Conservation (phyloP, 1,284 basidiomycete species). For the Mycena sp. region DNA sequence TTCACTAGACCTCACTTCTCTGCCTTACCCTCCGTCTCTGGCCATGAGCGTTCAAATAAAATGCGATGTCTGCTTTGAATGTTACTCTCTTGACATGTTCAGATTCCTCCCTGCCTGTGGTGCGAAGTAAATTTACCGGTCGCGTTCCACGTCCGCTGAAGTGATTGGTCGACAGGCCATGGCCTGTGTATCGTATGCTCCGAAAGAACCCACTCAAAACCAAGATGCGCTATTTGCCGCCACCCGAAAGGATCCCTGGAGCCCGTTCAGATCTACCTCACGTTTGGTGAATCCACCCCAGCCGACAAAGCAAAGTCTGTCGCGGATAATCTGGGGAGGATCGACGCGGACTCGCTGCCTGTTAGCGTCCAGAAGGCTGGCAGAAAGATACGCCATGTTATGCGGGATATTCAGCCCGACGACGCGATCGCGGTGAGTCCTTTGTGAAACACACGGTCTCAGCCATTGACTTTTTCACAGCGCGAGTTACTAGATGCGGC, state of each 20-base stretch:
- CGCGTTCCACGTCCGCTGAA: too few species aligned
- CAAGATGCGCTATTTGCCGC: constrained; percentile 25
- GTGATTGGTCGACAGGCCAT: constrained; percentile 15
- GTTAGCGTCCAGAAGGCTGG: constrained; percentile 28
- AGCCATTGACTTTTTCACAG: not conserved
- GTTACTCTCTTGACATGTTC: too few species aligned
- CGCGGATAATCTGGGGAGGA: constrained; percentile 13
- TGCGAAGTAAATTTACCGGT: too few species aligned
- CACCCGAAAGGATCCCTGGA: constrained; percentile 19
- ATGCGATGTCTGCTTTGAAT: too few species aligned
- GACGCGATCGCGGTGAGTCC: constrained; percentile 21
- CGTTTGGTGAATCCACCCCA: constrained; percentile 13
- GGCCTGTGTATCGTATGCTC: constrained; percentile 27
- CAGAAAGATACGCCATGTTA: constrained; percentile 20
- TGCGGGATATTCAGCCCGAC: constrained; percentile 5
- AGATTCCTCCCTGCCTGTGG: too few species aligned
- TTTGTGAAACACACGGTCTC: not conserved
- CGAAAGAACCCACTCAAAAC: constrained; percentile 7
- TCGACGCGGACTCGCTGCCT: constrained; percentile 16
- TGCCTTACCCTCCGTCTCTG: too few species aligned
- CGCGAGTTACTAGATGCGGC: constrained; percentile 25
- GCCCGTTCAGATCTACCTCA: constrained; percentile 22
- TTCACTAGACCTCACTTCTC: too few species aligned
- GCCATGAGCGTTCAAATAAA: too few species aligned
- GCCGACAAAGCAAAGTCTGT: constrained; percentile 13